A percentile compares a stretch with the other conserved stretches of the same genome.
Evolutionary conservation across 345 rosid genomes (phyloP).

Genomic region (Carallia pectinifolia): DNA sequence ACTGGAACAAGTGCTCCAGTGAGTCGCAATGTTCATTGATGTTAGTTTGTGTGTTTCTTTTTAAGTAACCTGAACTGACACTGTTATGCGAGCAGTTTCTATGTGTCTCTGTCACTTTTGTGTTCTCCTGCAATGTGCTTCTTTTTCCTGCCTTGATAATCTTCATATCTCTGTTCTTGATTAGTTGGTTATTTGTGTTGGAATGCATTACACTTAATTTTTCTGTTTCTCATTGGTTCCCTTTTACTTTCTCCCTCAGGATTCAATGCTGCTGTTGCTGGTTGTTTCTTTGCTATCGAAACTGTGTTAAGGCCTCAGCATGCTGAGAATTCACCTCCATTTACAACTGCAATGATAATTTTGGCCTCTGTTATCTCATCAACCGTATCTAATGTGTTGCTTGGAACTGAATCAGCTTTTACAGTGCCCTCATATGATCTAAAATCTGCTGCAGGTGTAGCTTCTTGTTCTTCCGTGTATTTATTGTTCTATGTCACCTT

Average conservation of each 20-base stretch:
- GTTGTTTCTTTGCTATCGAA: conserved; percentile 97
- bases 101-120: too few relatives aligned
- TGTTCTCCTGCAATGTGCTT: background rate
- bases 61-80: background rate
- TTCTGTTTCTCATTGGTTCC: background rate
- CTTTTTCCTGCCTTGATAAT: background rate
- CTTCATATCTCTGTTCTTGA: background rate
- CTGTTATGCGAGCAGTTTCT: background rate
- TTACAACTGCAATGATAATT: conserved; percentile 96
- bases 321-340: conserved; percentile 97
- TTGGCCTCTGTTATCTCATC: conserved; percentile 95
- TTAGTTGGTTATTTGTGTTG: background rate
- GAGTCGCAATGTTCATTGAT: too few relatives aligned
- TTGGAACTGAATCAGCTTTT: conserved; percentile 89
- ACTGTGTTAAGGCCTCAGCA: conserved; percentile 88
- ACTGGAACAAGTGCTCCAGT: too few relatives aligned
- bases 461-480: conserved; percentile 3
- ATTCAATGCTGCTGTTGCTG: conserved; percentile 98
- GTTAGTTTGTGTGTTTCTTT: too few relatives aligned
- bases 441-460: conserved; percentile 94
- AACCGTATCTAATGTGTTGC: conserved; percentile 84
- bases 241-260: conserved; percentile 42
- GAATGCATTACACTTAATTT: background rate
- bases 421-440: conserved; percentile 90
- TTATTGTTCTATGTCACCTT: background rate